A percentile compares a stretch with the other conserved stretches of the same genome.
phyloP scores from a whole-genome alignment of 148 eudicot species.

The Polygonum aviculare region DNA sequence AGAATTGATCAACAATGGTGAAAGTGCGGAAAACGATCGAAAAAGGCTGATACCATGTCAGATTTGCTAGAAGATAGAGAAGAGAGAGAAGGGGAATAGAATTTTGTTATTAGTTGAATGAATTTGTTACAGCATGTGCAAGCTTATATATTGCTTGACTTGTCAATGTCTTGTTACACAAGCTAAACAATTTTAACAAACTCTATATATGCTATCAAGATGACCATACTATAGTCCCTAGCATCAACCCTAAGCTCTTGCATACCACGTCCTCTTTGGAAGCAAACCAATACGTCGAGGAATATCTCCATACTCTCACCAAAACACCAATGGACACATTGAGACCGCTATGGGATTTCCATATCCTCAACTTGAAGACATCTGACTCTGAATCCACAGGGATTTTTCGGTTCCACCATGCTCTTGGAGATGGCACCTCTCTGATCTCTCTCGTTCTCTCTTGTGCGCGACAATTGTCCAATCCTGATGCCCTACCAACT shows the following conservation, averaged over 20 bases:
- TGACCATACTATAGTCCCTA: slow-evolving; percentile 1
- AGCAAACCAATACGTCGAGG: slow-evolving; percentile 2
- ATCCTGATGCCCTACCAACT: neutral
- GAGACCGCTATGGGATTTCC: slow-evolving; percentile 4
- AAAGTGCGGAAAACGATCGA: no score
- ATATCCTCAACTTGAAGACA: neutral
- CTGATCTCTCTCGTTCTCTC: slow-evolving; percentile 1
- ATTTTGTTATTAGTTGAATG: no score
- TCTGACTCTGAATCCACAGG: neutral
- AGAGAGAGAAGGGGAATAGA: no score
- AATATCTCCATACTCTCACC: slow-evolving; percentile 1
- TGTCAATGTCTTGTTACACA: no score
- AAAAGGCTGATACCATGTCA: no score
- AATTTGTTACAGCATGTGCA: no score
- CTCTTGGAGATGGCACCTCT: slow-evolving; percentile 10
- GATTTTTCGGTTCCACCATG: slow-evolving; percentile 7
- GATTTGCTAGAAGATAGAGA: no score
- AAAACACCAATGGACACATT: slow-evolving; percentile 1
- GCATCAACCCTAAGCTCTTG: neutral
- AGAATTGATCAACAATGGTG: no score
- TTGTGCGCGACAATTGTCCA: neutral
- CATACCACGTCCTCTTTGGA: neutral
- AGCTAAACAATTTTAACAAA: no score
- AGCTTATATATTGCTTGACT: no score
- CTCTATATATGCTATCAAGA: no score